Percentiles rank a stretch among this genome's conserved stretches.
phyloP scores from a whole-genome alignment of 164 flowering plant genomes.

The Magnolia changhungtana region DNA sequence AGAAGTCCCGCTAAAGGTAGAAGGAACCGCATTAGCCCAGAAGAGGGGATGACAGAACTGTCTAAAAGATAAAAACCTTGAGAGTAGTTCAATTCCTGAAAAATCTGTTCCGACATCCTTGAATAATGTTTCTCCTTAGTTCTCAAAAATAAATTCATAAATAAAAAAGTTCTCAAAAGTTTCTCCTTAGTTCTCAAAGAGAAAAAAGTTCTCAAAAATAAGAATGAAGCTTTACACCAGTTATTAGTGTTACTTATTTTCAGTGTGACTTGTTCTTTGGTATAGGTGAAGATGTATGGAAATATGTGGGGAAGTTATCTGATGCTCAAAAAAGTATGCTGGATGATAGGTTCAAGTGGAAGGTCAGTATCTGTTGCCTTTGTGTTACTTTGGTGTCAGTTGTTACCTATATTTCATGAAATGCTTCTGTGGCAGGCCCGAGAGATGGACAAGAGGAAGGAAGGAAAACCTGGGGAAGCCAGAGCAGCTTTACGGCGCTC shows the following conservation, averaged over 20 bases:
- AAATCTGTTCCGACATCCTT: too few relatives aligned
- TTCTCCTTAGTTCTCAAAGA: too few relatives aligned
- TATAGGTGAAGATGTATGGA: slow-evolving; percentile 96
- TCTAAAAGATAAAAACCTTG: too few relatives aligned
- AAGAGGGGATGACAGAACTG: too few relatives aligned
- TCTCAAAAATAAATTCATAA: too few relatives aligned
- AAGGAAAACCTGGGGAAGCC: slow-evolving; percentile 96
- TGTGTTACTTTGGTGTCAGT: background rate
- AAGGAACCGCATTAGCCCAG: too few relatives aligned
- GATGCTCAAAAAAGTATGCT: slow-evolving; percentile 99
- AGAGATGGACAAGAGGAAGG: slow-evolving; percentile 95
- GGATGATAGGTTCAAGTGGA: slow-evolving; percentile 98
- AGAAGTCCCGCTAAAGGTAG: too few relatives aligned
- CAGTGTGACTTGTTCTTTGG: background rate
- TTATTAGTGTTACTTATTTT: background rate
- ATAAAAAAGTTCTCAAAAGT: too few relatives aligned
- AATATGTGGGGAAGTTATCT: slow-evolving; percentile 86
- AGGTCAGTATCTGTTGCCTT: slow-evolving; percentile 46
- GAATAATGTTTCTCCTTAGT: too few relatives aligned
- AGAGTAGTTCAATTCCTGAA: too few relatives aligned
- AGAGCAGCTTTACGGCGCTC: slow-evolving; percentile 87
- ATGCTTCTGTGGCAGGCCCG: slow-evolving; percentile 52
- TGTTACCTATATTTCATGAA: slow-evolving; percentile 7
- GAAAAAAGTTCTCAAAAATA: background rate
- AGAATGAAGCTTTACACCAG: background rate